phyloP scores from a whole-genome alignment of 306 rosid genomes.

The Trichosanthes truncata region DNA sequence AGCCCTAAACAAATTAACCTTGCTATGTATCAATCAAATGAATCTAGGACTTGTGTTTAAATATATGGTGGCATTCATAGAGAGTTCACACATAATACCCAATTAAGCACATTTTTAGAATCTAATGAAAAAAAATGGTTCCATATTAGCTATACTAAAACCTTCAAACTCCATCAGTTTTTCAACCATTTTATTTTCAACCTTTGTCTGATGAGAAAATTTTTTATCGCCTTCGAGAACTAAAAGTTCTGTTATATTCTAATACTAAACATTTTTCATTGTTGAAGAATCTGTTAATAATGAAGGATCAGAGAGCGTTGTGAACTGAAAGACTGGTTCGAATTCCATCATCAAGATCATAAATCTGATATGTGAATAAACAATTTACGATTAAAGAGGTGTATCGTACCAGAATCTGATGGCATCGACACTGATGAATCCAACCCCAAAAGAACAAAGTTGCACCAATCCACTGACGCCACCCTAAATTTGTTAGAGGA shows the following conservation, averaged over 20 bases:
- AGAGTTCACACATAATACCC: background rate
- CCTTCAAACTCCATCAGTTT: background rate
- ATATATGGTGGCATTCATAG: background rate
- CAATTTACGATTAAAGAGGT: constrained; percentile 7
- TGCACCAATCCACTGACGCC: constrained; percentile 70
- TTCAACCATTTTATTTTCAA: background rate
- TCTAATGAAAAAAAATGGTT: background rate
- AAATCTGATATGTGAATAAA: background rate
- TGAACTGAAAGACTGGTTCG: background rate
- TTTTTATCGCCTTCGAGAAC: background rate
- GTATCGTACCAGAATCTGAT: constrained; percentile 68
- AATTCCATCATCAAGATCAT: background rate
- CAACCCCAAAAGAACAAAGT: constrained; percentile 74
- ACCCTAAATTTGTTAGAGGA: constrained; percentile 60
- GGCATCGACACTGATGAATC: constrained; percentile 71
- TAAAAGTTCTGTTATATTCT: background rate
- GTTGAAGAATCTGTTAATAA: background rate
- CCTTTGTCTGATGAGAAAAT: background rate
- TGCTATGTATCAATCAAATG: background rate
- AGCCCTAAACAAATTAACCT: constrained; percentile 45
- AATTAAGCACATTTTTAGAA: background rate
- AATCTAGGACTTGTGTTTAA: background rate
- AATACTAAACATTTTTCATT: background rate
- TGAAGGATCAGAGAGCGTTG: background rate
- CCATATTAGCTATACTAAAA: background rate